phyloP scores from a whole-genome alignment of 2,329 filamentous ascomycete species.

The Cryphonectria parasitica region DNA sequence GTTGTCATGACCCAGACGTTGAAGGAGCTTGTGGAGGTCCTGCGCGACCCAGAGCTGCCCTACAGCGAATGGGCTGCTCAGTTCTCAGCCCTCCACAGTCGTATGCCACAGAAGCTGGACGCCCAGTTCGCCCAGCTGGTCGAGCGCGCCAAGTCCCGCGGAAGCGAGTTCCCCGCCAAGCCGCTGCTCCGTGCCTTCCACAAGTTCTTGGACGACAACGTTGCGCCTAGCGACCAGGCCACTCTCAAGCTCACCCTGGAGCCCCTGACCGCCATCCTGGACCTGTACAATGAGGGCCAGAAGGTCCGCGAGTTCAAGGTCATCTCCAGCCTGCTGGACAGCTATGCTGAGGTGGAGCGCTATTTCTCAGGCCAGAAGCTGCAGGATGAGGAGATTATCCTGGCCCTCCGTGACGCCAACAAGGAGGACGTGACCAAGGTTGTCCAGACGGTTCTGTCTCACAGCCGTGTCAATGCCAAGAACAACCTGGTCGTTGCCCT shows the following conservation, averaged over 20 bases:
- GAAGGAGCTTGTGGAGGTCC: constrained; percentile 85
- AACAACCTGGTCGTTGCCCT: constrained; percentile 92
- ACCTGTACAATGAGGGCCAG: constrained; percentile 81
- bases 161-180: constrained; percentile 90
- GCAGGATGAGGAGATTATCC: constrained; percentile 91
- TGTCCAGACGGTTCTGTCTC: constrained; percentile 87
- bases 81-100: constrained; percentile 93
- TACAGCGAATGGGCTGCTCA: constrained; percentile 97
- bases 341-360: constrained; percentile 82
- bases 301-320: constrained; percentile 88
- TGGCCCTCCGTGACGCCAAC: constrained; percentile 93
- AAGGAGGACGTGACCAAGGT: constrained; percentile 88
- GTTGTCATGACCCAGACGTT: constrained; percentile 90
- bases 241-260: constrained; percentile 73
- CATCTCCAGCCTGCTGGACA: constrained; percentile 76
- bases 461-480: constrained; percentile 90
- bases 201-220: constrained; percentile 88
- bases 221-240: constrained; percentile 72
- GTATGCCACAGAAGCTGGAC: constrained; percentile 95
- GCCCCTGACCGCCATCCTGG: constrained; percentile 78
- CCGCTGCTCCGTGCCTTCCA: constrained; percentile 79
- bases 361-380: constrained; percentile 83
- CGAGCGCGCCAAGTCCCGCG: constrained; percentile 77
- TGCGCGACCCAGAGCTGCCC: constrained; percentile 86
- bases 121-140: constrained; percentile 80